Conservation (phyloP, 352 stramenopile species). For the Phytophthora pistaciae region DNA sequence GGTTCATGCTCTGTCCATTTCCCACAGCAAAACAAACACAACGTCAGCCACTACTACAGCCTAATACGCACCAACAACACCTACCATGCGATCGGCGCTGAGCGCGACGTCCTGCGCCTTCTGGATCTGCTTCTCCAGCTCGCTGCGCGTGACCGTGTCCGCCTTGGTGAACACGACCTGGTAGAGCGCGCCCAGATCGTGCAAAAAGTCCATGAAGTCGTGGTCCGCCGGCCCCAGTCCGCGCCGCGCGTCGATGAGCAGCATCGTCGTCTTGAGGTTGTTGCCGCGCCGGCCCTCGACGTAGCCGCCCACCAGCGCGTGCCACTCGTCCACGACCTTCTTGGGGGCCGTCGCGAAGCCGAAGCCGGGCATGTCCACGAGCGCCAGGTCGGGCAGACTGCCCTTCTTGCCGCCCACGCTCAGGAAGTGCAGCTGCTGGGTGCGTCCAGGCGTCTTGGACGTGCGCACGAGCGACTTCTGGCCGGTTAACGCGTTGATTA, state of each 20-base stretch:
- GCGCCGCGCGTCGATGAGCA: conserved; percentile 84
- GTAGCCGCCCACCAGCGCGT: conserved; percentile 84
- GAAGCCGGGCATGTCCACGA: conserved; percentile 91
- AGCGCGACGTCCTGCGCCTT: conserved; percentile 59
- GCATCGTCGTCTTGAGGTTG: conserved; percentile 82
- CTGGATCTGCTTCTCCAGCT: conserved; percentile 60
- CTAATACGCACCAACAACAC: background rate
- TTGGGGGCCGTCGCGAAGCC: conserved; percentile 87
- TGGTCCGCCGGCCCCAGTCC: conserved; percentile 82
- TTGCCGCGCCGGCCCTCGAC: conserved; percentile 62
- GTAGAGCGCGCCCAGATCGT: conserved; percentile 84
- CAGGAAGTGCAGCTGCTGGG: conserved; percentile 83
- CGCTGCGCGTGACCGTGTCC: conserved; percentile 62
- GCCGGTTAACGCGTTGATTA: conserved; percentile 87
- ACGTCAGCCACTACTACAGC: background rate
- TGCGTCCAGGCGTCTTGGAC: conserved; percentile 90
- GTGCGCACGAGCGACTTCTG: conserved; percentile 75
- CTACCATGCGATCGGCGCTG: conserved; percentile 64
- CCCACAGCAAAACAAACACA: conserved; percentile 8
- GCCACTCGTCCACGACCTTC: conserved; percentile 77
- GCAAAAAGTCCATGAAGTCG: conserved; percentile 91
- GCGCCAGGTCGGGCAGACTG: conserved; percentile 66
- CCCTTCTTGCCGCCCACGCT: conserved; percentile 82
- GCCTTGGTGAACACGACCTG: conserved; percentile 94
- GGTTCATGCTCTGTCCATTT: conserved; percentile 74